Evolutionary conservation across 2,329 filamentous ascomycete species (phyloP), one percentile per base, ranked within the genome.

Genomic region (Curvularia eragrostidis): DNA sequence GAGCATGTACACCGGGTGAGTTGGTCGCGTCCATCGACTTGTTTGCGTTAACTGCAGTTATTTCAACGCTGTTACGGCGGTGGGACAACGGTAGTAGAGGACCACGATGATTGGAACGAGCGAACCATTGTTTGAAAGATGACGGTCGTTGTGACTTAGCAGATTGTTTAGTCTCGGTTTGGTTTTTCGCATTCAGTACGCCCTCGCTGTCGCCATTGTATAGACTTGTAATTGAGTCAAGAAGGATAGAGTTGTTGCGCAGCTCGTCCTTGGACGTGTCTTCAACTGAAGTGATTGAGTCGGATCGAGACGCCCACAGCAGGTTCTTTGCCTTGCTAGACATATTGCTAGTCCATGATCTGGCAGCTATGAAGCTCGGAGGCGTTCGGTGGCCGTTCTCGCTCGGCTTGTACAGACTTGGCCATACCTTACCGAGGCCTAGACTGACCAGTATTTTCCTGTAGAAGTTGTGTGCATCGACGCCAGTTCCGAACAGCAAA

Each of bases 401-500:
- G 5, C 56, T 56, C 39, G 54, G 58, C 15, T 56, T 19, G 51
- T 74, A 65, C 15, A 77, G 50, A 5, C 65, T 67, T 0, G 73
- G 72, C 50, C 75, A 76, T 5, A 73, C 23, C 34, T 60, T 71
- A 10, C 74, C 74, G 4, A 73, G 46, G 0, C 73, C 74, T 0
- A 74, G 12, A 1, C 48, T 42, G 7, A 70, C 60, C 1, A 74
- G 48, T 39, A 70, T 63, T 2, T 58, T 63, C 52, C 67, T 71
- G 59, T 76, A 76, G 1, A 67, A 64, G 12, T 68, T 72, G 43
- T 69, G 56, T 0, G 87, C 87, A 66, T 90, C 88, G 24, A 77
- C 78, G 28, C 87, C 88, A 15, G 87, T 82, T 8, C 88, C 88
- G 63, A 89, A 89, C 66, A 88, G 84, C n/a, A 83, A 51, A 68